Evolutionary conservation across 257 asterid species (phyloP), one percentile per base, ranked within the genome.

Genomic region (Salvia splendens): DNA sequence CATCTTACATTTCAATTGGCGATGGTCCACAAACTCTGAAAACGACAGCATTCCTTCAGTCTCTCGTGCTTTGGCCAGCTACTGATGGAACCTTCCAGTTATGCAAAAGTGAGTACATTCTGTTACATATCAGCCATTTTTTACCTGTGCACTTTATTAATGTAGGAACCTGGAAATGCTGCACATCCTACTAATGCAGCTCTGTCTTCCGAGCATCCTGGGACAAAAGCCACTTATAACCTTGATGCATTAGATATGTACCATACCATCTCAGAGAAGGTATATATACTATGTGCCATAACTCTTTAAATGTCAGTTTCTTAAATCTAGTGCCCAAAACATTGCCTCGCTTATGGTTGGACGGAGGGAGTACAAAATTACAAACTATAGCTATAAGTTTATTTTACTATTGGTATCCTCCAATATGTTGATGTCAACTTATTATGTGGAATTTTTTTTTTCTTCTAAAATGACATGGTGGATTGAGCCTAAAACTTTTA

Each of bases 241-340:
- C 65, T 96, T 56, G 96, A 94, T 69, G 96, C 96, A 28, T 77
- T 94, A 83, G 96, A 88, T 42, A 85, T 20, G 24, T 20, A n/a
- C n/a, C n/a, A n/a, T n/a, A n/a, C n/a, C n/a, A n/a, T n/a, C n/a
- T n/a, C n/a, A n/a, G n/a, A n/a, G n/a, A n/a, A n/a, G n/a, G n/a
- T n/a, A n/a, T n/a, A n/a, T n/a, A n/a, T n/a, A n/a, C n/a, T n/a
- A n/a, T n/a, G n/a, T n/a, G n/a, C n/a, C n/a, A n/a, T n/a, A n/a
- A n/a, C n/a, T n/a, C n/a, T n/a, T n/a, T n/a, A n/a, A n/a, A n/a
- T n/a, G n/a, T n/a, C n/a, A n/a, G n/a, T n/a, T n/a, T n/a, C n/a
- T n/a, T n/a, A n/a, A n/a, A n/a, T n/a, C n/a, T n/a, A n/a, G n/a
- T n/a, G n/a, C n/a, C n/a, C n/a, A n/a, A n/a, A n/a, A n/a, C n/a